phyloP scores from a whole-genome alignment of 352 stramenopile genomes.

The Pythium chondricola region DNA sequence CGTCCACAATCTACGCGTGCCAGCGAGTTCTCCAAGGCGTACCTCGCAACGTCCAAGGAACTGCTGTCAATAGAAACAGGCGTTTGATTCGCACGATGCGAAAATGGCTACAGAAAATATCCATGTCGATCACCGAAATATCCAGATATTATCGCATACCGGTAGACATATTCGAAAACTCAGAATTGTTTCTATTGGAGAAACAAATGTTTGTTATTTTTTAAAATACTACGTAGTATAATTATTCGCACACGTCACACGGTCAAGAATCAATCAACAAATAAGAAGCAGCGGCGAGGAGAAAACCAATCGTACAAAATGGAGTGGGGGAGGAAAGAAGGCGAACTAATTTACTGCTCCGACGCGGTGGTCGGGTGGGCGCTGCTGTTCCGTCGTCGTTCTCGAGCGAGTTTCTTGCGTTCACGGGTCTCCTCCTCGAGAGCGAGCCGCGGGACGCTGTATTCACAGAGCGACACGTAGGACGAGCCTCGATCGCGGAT shows the following conservation, averaged over 20 bases:
- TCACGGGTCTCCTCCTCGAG: constrained; percentile 63
- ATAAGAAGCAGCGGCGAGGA: too few relatives aligned
- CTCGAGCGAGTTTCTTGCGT: constrained; percentile 59
- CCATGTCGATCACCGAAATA: constrained; percentile 14
- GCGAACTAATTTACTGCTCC: constrained; percentile 37
- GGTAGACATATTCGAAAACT: too few relatives aligned
- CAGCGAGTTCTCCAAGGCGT: constrained; percentile 65
- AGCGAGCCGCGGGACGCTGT: constrained; percentile 66
- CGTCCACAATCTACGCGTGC: constrained; percentile 33
- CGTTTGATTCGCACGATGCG: constrained; percentile 10
- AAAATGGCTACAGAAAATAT: constrained; percentile 2
- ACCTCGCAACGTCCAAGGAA: constrained; percentile 63
- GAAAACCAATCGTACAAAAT: constrained; percentile 1
- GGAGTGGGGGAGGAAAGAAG: constrained; percentile 10
- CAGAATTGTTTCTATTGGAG: too few relatives aligned
- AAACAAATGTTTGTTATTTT: too few relatives aligned
- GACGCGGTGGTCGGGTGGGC: constrained; percentile 37
- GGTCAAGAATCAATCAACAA: not conserved
- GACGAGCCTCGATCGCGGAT: constrained; percentile 63
- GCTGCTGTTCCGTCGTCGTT: constrained; percentile 74
- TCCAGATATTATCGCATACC: constrained; percentile 5
- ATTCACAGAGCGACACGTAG: constrained; percentile 74
- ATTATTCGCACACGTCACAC: not conserved
- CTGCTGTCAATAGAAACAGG: constrained; percentile 57
- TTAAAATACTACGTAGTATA: not conserved